phyloP scores from a whole-genome alignment of 2,329 filamentous ascomycete species.

The Colletotrichum tanaceti region DNA sequence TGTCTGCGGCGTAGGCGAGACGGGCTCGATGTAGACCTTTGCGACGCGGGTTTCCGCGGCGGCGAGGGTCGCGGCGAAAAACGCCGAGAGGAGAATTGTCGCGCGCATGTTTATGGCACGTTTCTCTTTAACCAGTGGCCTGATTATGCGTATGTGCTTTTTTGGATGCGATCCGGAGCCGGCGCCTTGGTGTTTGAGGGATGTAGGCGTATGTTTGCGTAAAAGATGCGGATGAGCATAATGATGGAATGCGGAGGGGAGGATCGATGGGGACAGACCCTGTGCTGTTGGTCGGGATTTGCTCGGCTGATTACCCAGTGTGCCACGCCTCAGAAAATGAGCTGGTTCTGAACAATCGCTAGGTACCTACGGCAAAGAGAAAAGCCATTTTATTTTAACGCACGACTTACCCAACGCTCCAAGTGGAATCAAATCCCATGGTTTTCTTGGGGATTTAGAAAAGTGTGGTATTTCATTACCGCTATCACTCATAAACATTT shows the following conservation, averaged over 20 bases:
- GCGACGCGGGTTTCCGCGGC: constrained; percentile 57
- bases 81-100: constrained; percentile 53
- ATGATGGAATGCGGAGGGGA: constrained; percentile 6
- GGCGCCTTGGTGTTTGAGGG: constrained; percentile 9
- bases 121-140: background rate
- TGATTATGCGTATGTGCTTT: background rate
- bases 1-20: constrained; percentile 49
- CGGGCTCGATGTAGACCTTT: constrained; percentile 66
- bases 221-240: background rate
- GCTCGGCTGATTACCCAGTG: constrained; percentile 19
- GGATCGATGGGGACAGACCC: background rate
- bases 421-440: background rate
- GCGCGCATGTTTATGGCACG: constrained; percentile 54
- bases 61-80: constrained; percentile 57
- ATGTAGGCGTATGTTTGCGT: too few relatives aligned
- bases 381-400: too few relatives aligned
- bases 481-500: constrained; percentile 35
- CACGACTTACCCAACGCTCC: background rate
- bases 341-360: background rate
- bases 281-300: constrained; percentile 21
- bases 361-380: background rate
- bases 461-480: constrained; percentile 39
- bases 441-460: background rate
- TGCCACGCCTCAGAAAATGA: background rate
- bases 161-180: background rate